Base-by-base conservation (phyloP, 2,329 filamentous ascomycete genomes). In the Penicillium sclerotiorum region DNA sequence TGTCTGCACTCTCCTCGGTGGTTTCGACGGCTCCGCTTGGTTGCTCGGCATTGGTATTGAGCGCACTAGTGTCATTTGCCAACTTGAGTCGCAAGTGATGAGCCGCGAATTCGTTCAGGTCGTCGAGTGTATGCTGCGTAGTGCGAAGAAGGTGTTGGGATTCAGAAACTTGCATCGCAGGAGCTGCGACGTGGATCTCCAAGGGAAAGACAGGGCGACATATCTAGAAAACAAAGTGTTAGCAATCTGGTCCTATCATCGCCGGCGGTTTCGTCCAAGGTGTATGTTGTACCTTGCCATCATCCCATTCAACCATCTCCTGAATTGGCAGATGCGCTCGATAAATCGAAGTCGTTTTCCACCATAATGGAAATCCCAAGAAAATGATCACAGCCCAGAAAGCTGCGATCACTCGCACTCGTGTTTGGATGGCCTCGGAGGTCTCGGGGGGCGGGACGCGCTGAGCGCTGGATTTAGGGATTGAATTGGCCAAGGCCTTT, bases 331-430 rank as follows among this genome's bases (percentile, higher is more conserved):
- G 76, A 37, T 85, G 81, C 11, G 93, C 92, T 47, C 94, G 84
- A 70, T 95, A 92, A 47, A 97, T 95, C 0, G 89, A 88, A 4
- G 94, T 99, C 0, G 94, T 97, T 70, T 85, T 86, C 85, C 90
- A 95, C 94, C 94, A 99, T 81, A 95, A 87, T 49, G 94, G 94
- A 58, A 99, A 71, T 2, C 94, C 94, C 5, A 99, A 74, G 23
- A 87, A 81, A 6, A 95, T 68, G 6, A 95, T 89, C 30, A 97
- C 84, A 5, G 85, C 77, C 94, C 94, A 99, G 72, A 96, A 97
- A 8, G 93, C 93, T 54, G 89, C 70, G 55, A 99, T 85, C 43
- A 97, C 87, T 55, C 79, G 78, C 40, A 84, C 83, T 47, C 94
- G 86, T 50, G 87, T 83, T 65, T 82, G 83, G 44, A 87, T 77